A percentile compares a stretch with the other conserved stretches of the same genome.
Conservation (phyloP, 192 early-diverging fungal genomes). For the Kickxella alabastrina region DNA sequence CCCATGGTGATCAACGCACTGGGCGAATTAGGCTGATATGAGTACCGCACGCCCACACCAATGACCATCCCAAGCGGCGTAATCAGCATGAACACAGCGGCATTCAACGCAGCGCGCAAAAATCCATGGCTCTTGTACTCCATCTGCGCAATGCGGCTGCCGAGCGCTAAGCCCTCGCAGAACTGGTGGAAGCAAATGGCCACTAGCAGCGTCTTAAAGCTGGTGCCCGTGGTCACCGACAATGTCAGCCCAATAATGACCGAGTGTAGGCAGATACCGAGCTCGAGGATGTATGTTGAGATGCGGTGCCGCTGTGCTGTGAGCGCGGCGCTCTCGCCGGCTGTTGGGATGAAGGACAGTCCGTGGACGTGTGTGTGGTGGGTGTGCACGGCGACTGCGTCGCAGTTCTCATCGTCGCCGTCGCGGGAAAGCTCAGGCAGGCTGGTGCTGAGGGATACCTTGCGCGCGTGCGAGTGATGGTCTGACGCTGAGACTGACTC, state of each 20-base stretch:
- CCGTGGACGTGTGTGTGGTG: conserved; percentile 52
- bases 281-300: conserved; percentile 68
- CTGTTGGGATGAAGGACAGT: conserved; percentile 17
- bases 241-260: conserved; percentile 71
- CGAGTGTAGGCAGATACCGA: conserved; percentile 74
- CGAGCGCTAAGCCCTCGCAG: conserved; percentile 76
- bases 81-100: conserved; percentile 60
- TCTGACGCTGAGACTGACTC: background rate
- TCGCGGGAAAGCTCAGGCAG: background rate
- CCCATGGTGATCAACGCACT: conserved; percentile 61
- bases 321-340: background rate
- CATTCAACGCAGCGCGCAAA: conserved; percentile 43
- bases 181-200: conserved; percentile 73
- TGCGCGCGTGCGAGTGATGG: conserved; percentile 2
- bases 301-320: conserved; percentile 34
- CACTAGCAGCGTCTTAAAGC: conserved; percentile 58
- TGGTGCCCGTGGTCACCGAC: conserved; percentile 50
- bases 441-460: background rate
- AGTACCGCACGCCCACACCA: conserved; percentile 68
- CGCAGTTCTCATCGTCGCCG: conserved; percentile 16
- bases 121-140: conserved; percentile 21
- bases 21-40: conserved; percentile 61
- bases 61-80: conserved; percentile 78
- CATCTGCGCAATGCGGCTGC: conserved; percentile 64
- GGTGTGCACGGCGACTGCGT: conserved; percentile 46